phyloP scores from a whole-genome alignment of 2,329 filamentous ascomycete species.

The Alternaria burnsii region DNA sequence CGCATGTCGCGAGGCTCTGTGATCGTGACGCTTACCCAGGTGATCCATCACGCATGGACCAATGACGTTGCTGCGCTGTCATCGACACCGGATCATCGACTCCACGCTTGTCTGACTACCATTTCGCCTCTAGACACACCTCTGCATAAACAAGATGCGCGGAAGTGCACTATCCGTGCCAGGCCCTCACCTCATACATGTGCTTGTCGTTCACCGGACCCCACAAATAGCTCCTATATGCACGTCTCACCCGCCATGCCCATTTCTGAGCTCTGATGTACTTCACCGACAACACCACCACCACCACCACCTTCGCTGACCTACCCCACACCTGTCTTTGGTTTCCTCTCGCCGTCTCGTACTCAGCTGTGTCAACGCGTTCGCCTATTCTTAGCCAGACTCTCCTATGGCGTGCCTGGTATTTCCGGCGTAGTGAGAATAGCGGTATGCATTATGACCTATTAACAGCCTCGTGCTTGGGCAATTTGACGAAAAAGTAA shows the following conservation, averaged over 20 bases:
- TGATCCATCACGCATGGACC: conserved; percentile 17
- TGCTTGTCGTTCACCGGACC: background rate
- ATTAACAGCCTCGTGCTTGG: conserved; percentile 19
- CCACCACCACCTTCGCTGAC: background rate
- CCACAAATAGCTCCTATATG: background rate
- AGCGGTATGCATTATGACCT: conserved; percentile 30
- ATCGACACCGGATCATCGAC: conserved; percentile 4
- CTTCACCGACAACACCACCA: conserved; percentile 1
- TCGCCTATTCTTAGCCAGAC: conserved; percentile 27
- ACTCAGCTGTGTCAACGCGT: conserved; percentile 16
- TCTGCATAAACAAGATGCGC: background rate
- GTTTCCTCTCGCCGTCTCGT: conserved; percentile 2
- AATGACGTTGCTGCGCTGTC: conserved; percentile 17
- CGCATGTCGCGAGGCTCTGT: conserved; percentile 10
- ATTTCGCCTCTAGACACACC: background rate
- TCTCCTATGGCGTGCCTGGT: conserved; percentile 12
- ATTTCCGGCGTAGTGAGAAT: conserved; percentile 16
- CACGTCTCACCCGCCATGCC: background rate
- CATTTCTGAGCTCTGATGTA: background rate
- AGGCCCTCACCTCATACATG: background rate
- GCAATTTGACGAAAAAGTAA: conserved; percentile 7
- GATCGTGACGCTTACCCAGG: conserved; percentile 17
- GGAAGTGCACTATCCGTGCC: background rate
- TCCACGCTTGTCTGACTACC: background rate
- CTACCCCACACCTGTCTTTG: background rate